These are phyloP conservation scores for Davidsoniella australis DNA, from an alignment of 2,329 filamentous ascomycete species.

Conservation along the genomic window DNA sequence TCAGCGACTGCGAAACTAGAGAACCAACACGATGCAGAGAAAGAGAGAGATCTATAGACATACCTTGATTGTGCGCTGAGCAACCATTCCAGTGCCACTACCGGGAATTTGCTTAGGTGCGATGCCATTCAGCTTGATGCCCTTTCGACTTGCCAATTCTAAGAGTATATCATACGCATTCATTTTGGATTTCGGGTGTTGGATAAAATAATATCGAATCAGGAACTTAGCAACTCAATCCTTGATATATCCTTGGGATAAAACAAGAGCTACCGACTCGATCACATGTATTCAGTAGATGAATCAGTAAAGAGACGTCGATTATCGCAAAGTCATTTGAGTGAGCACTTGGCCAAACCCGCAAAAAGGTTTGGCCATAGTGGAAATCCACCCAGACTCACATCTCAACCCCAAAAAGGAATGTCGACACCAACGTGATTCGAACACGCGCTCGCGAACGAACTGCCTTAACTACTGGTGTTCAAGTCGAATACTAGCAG, in stretches of 20 bases:
- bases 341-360: background rate
- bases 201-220: background rate
- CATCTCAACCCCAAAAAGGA: background rate
- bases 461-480: slow-evolving; percentile 1
- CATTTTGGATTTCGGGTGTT: background rate
- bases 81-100: slow-evolving; percentile 62
- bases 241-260: background rate
- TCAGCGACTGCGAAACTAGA: background rate
- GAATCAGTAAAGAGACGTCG: background rate
- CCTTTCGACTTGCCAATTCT: slow-evolving; percentile 47
- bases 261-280: background rate
- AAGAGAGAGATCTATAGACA: slow-evolving; percentile 11
- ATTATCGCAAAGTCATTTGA: background rate
- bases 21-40: background rate
- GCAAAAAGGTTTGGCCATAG: no score
- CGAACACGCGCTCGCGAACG: slow-evolving; percentile 13
- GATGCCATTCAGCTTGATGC: slow-evolving; percentile 51
- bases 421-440: slow-evolving; percentile 13
- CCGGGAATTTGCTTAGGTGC: slow-evolving; percentile 49
- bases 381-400: no score
- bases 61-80: slow-evolving; percentile 49
- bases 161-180: slow-evolving; percentile 33
- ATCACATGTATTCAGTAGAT: background rate
- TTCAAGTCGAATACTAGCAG: slow-evolving; percentile 1
- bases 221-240: background rate